Conservation (phyloP, 2,329 filamentous ascomycete genomes). For the Falciphora oryzae region DNA sequence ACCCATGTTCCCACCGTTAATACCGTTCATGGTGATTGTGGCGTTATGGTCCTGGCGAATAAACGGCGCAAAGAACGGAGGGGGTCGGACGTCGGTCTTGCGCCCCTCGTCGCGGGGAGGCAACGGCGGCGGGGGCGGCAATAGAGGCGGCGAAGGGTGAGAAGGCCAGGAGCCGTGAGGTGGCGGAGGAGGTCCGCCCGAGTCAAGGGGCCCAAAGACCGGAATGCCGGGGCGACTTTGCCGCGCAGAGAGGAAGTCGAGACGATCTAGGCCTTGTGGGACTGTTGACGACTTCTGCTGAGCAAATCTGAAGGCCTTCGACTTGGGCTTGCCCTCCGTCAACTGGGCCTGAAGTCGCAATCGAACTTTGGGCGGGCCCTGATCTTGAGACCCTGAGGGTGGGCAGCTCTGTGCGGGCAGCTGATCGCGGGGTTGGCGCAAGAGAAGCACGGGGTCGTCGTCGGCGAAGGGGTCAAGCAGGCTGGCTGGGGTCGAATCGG, state of each 20-base stretch:
- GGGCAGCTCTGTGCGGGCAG: neutral
- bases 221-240: neutral
- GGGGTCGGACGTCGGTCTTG: neutral
- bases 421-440: neutral
- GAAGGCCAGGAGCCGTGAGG: neutral
- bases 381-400: neutral
- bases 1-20: conserved; percentile 41
- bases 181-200: neutral
- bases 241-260: neutral
- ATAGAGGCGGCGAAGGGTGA: too few relatives aligned
- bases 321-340: neutral
- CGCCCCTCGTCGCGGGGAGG: neutral
- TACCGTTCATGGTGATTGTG: conserved; percentile 37
- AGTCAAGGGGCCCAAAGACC: too few relatives aligned
- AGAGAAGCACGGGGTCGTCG: neutral
- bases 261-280: neutral
- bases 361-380: neutral
- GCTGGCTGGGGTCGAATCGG: neutral
- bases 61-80: neutral
- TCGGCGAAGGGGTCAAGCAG: neutral
- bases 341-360: neutral
- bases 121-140: too few relatives aligned
- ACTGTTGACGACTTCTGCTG: neutral
- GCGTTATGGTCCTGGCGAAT: neutral
- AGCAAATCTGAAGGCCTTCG: neutral